A percentile compares a stretch with the other conserved stretches of the same genome.
phyloP scores from a whole-genome alignment of 495 filamentous ascomycete genomes.

The Podospora conica region DNA sequence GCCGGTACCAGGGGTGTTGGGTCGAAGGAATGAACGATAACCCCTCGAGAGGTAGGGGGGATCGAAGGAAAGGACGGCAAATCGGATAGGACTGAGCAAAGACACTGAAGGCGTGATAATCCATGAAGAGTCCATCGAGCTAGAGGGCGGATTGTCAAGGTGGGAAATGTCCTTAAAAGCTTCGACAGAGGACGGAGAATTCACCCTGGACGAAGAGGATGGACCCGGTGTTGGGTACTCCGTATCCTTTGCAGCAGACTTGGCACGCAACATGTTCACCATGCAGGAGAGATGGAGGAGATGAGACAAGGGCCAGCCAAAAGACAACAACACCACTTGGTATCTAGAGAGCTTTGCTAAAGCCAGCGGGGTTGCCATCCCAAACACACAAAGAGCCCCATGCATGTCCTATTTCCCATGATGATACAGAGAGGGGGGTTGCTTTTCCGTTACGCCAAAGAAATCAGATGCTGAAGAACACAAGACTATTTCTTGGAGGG shows the following conservation, averaged over 20 bases:
- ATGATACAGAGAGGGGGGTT: slow-evolving; percentile 10
- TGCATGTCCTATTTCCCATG: slow-evolving; percentile 19
- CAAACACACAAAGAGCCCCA: not conserved
- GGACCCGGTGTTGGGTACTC: not conserved
- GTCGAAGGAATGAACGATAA: too few species aligned
- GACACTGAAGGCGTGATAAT: too few species aligned
- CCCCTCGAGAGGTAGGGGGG: too few species aligned
- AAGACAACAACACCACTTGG: not conserved
- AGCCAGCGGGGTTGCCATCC: not conserved
- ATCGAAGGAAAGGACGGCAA: too few species aligned
- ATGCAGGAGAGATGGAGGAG: not conserved
- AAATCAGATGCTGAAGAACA: not conserved
- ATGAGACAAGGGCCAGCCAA: not conserved
- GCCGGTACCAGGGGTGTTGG: too few species aligned
- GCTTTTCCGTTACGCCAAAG: not conserved
- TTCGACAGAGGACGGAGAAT: too few species aligned
- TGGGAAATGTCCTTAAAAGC: too few species aligned
- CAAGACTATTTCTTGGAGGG: slow-evolving; percentile 41
- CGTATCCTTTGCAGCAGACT: not conserved
- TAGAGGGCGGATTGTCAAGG: too few species aligned
- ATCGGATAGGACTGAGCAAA: too few species aligned
- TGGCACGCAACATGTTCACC: not conserved
- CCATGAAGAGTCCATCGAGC: too few species aligned
- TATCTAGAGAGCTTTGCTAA: not conserved
- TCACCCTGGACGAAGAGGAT: too few species aligned